Evolutionary conservation across 2,329 filamentous ascomycete species (phyloP).

Genomic region (Cordyceps militaris): DNA sequence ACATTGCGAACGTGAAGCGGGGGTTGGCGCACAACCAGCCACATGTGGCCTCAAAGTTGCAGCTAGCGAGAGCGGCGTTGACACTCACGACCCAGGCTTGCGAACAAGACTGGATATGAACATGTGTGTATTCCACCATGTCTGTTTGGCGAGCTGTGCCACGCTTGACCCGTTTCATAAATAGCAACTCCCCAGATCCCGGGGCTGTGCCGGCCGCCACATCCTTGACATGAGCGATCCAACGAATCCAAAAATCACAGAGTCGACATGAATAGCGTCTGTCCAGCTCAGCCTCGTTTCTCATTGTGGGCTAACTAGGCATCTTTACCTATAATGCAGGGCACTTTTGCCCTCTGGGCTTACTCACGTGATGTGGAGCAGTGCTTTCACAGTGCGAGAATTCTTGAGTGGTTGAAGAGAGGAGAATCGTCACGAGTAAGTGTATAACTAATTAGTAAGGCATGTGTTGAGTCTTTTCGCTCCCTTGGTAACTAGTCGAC

Average conservation of each 20-base stretch:
- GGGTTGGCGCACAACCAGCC: too few relatives aligned
- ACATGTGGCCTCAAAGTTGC: too few relatives aligned
- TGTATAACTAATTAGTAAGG: too few relatives aligned
- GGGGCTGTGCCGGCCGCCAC: neutral
- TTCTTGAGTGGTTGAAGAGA: too few relatives aligned
- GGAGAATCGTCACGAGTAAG: too few relatives aligned
- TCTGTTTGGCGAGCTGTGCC: neutral
- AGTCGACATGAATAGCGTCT: neutral
- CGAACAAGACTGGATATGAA: too few relatives aligned
- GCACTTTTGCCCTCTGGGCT: neutral
- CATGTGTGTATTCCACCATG: neutral
- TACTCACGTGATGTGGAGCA: neutral
- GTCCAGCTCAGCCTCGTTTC: constrained; percentile 1
- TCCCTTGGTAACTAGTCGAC: too few relatives aligned
- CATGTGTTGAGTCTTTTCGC: too few relatives aligned
- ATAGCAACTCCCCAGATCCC: neutral
- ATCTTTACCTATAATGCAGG: neutral
- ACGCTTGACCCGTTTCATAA: neutral
- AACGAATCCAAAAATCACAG: too few relatives aligned
- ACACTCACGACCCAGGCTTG: too few relatives aligned
- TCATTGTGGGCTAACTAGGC: neutral
- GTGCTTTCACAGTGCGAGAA: too few relatives aligned
- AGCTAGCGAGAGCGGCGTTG: neutral
- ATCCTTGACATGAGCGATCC: neutral
- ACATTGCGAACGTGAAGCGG: too few relatives aligned